These are phyloP conservation scores for Triangularia verruculosa DNA, from an alignment of 2,329 filamentous ascomycete species.

Conservation along the genomic window DNA sequence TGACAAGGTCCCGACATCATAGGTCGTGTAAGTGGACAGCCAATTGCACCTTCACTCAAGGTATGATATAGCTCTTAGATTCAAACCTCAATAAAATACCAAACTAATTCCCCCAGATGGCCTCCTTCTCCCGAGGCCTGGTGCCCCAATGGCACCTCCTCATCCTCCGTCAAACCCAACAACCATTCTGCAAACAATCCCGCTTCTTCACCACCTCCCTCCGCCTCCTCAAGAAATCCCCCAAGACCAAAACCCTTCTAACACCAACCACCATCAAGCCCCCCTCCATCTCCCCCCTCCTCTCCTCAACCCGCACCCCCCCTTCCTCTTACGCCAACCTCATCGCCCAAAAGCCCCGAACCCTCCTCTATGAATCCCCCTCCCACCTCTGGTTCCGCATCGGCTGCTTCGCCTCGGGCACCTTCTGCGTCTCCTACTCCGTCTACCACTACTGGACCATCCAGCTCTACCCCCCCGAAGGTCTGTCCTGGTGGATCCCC, in stretches of 20 bases:
- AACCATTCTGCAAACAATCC: constrained; percentile 1
- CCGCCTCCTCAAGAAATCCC: constrained; percentile 1
- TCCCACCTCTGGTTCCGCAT: constrained; percentile 62
- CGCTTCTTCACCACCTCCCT: constrained; percentile 8
- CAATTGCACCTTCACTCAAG: constrained; percentile 1
- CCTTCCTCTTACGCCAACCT: constrained; percentile 47
- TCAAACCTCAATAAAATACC: not conserved
- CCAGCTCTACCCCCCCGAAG: constrained; percentile 12
- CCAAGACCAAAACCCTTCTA: not conserved
- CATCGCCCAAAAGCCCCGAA: constrained; percentile 54
- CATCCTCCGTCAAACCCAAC: not conserved
- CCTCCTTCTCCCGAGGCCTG: constrained; percentile 8
- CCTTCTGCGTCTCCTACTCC: constrained; percentile 52
- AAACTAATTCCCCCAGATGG: not conserved
- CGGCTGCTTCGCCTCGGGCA: constrained; percentile 55
- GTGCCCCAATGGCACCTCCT: constrained; percentile 4
- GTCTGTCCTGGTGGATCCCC: constrained; percentile 50
- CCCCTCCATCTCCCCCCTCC: constrained; percentile 8
- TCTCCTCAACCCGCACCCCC: constrained; percentile 3
- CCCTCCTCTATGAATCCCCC: constrained; percentile 62
- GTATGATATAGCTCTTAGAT: not conserved
- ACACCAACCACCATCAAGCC: not conserved
- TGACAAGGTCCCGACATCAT: not conserved
- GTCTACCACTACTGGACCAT: constrained; percentile 43
- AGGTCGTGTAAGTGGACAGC: not conserved